Percentiles rank a stretch among this genome's conserved stretches.
Evolutionary conservation across 2,329 filamentous ascomycete genomes (phyloP).

Genomic region (Fusarium duplospermum): DNA sequence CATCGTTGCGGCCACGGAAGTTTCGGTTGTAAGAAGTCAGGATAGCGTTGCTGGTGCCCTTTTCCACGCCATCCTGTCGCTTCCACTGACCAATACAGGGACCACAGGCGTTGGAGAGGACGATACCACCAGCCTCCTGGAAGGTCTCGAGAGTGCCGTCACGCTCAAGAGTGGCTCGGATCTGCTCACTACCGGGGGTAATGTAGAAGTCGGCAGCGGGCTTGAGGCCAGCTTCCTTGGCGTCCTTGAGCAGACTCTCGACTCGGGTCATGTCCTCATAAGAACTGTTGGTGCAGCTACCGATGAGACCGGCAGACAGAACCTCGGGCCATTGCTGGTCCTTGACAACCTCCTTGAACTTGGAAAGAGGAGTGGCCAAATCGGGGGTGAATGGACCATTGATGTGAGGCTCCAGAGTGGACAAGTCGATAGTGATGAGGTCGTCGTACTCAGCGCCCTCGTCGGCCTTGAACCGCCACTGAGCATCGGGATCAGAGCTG

Average conservation of each 20-base stretch:
- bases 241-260: constrained; percentile 83
- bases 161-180: constrained; percentile 89
- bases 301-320: constrained; percentile 95
- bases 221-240: constrained; percentile 92
- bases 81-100: constrained; percentile 96
- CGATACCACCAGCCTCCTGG: constrained; percentile 94
- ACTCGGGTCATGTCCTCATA: constrained; percentile 94
- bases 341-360: constrained; percentile 95
- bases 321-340: constrained; percentile 96
- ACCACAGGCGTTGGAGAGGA: constrained; percentile 95
- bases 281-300: constrained; percentile 94
- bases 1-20: constrained; percentile 96
- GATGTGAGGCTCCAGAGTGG: constrained; percentile 95
- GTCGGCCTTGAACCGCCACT: constrained; percentile 80
- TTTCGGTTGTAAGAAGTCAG: constrained; percentile 98
- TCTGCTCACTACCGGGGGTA: constrained; percentile 96
- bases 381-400: constrained; percentile 99
- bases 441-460: constrained; percentile 91
- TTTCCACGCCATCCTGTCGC: constrained; percentile 84
- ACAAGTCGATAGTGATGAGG: constrained; percentile 95
- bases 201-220: constrained; percentile 93
- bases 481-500: constrained; percentile 58
- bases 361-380: constrained; percentile 96
- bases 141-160: constrained; percentile 94
- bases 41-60: constrained; percentile 92